A percentile compares a stretch with the other conserved stretches of the same genome.
Conservation (phyloP, 176 grass and related monocot genomes). For the Juncus inflexus region DNA sequence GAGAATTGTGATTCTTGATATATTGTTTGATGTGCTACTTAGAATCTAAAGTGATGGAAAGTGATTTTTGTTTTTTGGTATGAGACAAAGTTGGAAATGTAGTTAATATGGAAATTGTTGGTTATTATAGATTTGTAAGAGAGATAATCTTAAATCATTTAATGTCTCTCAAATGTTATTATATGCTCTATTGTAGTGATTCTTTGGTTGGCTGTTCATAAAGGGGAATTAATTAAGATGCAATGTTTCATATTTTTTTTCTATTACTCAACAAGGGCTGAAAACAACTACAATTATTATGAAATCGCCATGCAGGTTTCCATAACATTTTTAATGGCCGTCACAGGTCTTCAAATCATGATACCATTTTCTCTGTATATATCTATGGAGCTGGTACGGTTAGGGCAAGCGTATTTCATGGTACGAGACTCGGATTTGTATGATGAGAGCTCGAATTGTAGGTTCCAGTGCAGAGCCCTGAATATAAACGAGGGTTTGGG, state of each 20-base stretch:
- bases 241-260: constrained; percentile 63
- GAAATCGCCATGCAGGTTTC: constrained; percentile 67
- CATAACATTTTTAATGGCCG: constrained; percentile 65
- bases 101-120: no score
- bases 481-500: constrained; percentile 92
- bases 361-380: constrained; percentile 95
- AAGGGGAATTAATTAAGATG: constrained; percentile 35
- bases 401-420: constrained; percentile 83
- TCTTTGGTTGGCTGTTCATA: constrained; percentile 61
- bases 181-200: constrained; percentile 49
- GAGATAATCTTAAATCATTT: no score
- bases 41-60: no score
- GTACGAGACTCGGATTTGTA: constrained; percentile 48
- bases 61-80: no score
- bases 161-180: no score
- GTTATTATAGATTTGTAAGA: no score
- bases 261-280: constrained; percentile 45
- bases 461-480: constrained; percentile 78
- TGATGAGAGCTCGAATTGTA: constrained; percentile 43
- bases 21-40: no score
- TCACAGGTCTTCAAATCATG: constrained; percentile 82
- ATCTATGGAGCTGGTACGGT: constrained; percentile 83
- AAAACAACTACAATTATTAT: constrained; percentile 67
- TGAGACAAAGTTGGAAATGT: no score
- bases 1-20: no score